Conservation (phyloP, 1,284 basidiomycete genomes). For the Pterulicium gracile region DNA sequence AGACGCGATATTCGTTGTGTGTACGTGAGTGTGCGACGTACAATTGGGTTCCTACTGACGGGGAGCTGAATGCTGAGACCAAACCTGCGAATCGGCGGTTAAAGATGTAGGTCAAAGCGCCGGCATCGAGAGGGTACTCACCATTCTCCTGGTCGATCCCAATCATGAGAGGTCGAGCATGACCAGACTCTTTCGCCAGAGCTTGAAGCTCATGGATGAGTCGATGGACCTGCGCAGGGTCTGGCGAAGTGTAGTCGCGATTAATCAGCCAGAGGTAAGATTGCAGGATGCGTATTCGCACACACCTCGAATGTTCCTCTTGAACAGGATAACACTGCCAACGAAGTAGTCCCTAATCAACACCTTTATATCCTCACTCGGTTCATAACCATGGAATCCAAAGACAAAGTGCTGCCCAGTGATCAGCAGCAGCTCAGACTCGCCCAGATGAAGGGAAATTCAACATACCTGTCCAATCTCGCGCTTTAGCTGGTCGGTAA, state of each 20-base stretch:
- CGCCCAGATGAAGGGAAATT: not conserved
- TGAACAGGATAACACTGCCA: slow-evolving; percentile 60
- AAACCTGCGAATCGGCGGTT: slow-evolving; percentile 31
- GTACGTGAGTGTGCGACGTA: slow-evolving; percentile 27
- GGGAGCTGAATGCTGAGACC: slow-evolving; percentile 51
- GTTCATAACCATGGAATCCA: slow-evolving; percentile 50
- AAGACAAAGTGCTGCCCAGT: slow-evolving; percentile 51
- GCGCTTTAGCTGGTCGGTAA: slow-evolving; percentile 8
- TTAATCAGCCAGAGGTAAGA: not conserved
- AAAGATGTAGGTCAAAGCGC: slow-evolving; percentile 1
- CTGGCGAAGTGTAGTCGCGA: slow-evolving; percentile 20
- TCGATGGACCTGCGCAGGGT: slow-evolving; percentile 33
- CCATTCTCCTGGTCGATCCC: slow-evolving; percentile 69
- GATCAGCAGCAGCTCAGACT: not conserved
- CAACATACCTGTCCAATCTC: slow-evolving; percentile 16
- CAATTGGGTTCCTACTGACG: slow-evolving; percentile 54
- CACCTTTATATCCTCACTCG: slow-evolving; percentile 39
- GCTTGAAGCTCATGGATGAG: slow-evolving; percentile 39
- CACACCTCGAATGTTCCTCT: slow-evolving; percentile 48
- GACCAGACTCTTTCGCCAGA: slow-evolving; percentile 45
- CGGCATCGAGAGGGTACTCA: slow-evolving; percentile 12
- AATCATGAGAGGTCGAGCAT: slow-evolving; percentile 45
- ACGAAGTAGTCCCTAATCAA: slow-evolving; percentile 54
- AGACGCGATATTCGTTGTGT: too few relatives aligned
- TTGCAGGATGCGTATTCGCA: not conserved